These are phyloP conservation scores for Volvariella surrecta DNA, from an alignment of 1,284 basidiomycete species.

Conservation along the genomic window DNA sequence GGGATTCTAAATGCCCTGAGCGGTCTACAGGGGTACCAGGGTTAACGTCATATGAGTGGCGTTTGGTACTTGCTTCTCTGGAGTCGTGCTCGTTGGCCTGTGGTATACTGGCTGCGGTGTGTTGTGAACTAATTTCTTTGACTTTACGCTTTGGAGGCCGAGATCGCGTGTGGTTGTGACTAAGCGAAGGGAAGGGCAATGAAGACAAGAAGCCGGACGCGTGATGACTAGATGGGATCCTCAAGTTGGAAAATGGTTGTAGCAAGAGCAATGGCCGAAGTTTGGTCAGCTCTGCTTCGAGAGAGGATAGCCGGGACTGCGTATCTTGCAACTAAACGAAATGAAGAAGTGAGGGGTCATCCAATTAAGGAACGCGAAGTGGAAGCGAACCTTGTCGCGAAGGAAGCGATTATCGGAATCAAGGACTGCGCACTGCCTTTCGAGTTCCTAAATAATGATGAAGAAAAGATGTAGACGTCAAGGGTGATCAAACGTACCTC, in stretches of 20 bases:
- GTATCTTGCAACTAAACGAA: conserved; percentile 34
- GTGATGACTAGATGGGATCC: conserved; percentile 17
- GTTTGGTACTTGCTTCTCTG: too few relatives aligned
- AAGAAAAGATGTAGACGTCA: conserved; percentile 3
- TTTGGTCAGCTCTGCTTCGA: conserved; percentile 45
- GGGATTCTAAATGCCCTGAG: too few relatives aligned
- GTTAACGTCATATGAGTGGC: too few relatives aligned
- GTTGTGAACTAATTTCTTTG: conserved; percentile 7
- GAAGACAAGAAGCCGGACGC: conserved; percentile 6
- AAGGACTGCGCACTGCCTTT: conserved; percentile 33
- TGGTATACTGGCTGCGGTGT: too few relatives aligned
- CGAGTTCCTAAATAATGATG: conserved; percentile 35
- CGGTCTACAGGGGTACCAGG: too few relatives aligned
- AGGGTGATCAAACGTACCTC: conserved; percentile 25
- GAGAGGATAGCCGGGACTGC: conserved; percentile 30
- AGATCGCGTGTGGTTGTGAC: conserved; percentile 2
- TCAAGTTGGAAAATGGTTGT: conserved; percentile 26
- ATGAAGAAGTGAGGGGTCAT: conserved; percentile 5
- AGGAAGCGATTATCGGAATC: conserved; percentile 48
- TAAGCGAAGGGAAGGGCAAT: conserved; percentile 5
- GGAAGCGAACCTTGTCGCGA: conserved; percentile 40
- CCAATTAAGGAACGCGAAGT: neutral
- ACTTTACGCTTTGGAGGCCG: conserved; percentile 8
- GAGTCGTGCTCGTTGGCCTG: too few relatives aligned
- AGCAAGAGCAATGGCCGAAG: conserved; percentile 50